Evolutionary conservation across 768 basidiomycete genomes (phyloP), one percentile per base, ranked within the genome.

Genomic region (Psilocybe subaeruginosa): DNA sequence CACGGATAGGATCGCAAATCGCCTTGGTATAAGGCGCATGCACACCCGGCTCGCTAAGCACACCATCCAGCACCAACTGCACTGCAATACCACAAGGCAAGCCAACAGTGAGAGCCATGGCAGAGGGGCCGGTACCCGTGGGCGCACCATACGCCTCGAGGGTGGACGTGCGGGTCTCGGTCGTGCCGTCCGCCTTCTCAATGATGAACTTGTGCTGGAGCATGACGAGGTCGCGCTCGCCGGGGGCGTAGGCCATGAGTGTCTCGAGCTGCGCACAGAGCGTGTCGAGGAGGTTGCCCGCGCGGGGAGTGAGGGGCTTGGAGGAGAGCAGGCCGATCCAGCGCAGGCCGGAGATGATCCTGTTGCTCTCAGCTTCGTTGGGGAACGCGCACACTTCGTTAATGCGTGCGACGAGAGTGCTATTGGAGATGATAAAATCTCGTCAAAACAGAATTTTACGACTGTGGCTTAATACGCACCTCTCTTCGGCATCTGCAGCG

Each of bases 171-270:
- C 93, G 77, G 30, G 86, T 94, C 79, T 95, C 86, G 43, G 50
- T 48, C 4, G 48, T 59, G 50, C 97, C 95, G 69, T 98, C 93
- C 35, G 84, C 81, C 85, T 91, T 92, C 72, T 95, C 89, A 39
- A 99, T 89, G 67, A 93, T 78, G 72, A 99, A 99, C 80, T 96
- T 97, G 85, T 99, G 97, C 78, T 98, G 97, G 56, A 99, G 87
- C 89, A 99, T 93, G 62, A 99, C 93, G 62, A 99, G 85, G 75
- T 99, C 97, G 9, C 93, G 89, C 77, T 99, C 95, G 64, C 93
- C 93, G 50, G 81, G 77, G 64, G 89, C 91, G 77, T 97, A 98
- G 75, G 88, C 85, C 93, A 98, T 97, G 73, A 97, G 83, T 62
- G 81, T 85, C 81, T 99, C 96, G 52, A 99, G 85, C 19, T 83